Evolutionary conservation across 106 monocot genomes (phyloP), one percentile per base, ranked within the genome.

Genomic region (Iris macrosiphon): DNA sequence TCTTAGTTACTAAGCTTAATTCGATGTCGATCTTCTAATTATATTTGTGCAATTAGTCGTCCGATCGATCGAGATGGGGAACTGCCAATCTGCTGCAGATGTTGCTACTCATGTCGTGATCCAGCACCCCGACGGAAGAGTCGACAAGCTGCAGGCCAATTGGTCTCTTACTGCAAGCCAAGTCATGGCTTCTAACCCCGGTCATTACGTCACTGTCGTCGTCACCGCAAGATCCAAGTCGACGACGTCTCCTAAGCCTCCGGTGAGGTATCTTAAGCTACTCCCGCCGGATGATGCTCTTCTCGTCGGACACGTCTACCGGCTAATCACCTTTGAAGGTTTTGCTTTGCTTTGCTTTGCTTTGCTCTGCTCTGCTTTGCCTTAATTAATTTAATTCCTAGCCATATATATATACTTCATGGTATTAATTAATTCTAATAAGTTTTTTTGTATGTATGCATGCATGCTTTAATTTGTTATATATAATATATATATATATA

Each of bases 131-230:
- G 55, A 47, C 16, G 78, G 74, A 0, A 58, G 37, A 38, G 30
- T 64, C 20, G 75, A 79, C 49, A 40, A 54, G 34, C 54, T 60
- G 23, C 61, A 67, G 49, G n/a, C n/a, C 49, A 2, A 14, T 9
- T 55, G 75, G 59, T 34, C 84, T 3, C 22, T 82, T n/a, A 64
- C 25, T 35, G 84, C 84, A 13, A 43, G 64, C 51, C 49, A 66
- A 6, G 64, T 84, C 63, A 84, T 84, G 85, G 70, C 65, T 8
- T 45, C 71, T 12, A 69, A 85, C 43, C 80, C 85, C 14, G 85
- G 85, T 15, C 69, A 80, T 61, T 85, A 77, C 41, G 80, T 85
- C 18, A 77, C 82, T 12, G 43, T 73, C 27, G 69, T 76, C 13
- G 11, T 47, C 4, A 5, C 20, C 12, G 9, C n/a, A 7, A 16